Evolutionary conservation across 768 basidiomycete genomes (phyloP), one percentile per base, ranked within the genome.

Genomic region (Coprinopsis cinerea): DNA sequence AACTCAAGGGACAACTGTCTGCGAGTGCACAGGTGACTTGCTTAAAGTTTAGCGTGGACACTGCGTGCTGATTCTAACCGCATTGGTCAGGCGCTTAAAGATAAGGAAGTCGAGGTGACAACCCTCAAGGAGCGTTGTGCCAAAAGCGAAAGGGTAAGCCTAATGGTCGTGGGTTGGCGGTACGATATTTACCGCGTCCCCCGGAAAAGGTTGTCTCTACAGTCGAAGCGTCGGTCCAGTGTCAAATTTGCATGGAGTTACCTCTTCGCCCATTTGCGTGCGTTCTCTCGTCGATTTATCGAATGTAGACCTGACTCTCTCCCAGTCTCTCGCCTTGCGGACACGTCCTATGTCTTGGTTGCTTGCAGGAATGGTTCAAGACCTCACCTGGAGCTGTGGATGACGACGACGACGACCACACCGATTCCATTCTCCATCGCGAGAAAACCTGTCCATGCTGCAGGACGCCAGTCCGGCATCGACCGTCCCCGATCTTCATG

Each of bases 301-400:
- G 35, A 11, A 42, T 56, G 52, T 20, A 55, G 55, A 42, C 56
- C 47, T 20, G 11, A 27, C 28, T 9, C 14, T 35, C 30, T 17
- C 14, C 32, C 45, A 87, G 86, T 1, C 70, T 88, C 37, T 76
- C 83, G 1, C 87, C 87, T 0, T 89, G 87, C 57, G 87, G 87
- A 1, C 87, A 89, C 55, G 75, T 85, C n/a, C 69, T 85, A n/a
- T 89, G 87, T 49, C 72, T 84, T 23, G 56, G 59, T 2, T 89
- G 87, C 56, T 76, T 89, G 7, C 82, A 85, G 62, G 79, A 82
- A 56, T 89, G 87, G 87, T 89, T 89, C 66, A 76, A 79, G 51
- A 75, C 78, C 45, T 83, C 85, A 2, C 85, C 85, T 1, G 60
- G 69, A 0, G 53, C 57, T 11, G 52, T 60, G 3, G 71, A 75